A percentile compares a stretch with the other conserved stretches of the same genome.
Evolutionary conservation across 495 filamentous ascomycete genomes (phyloP).

Genomic region (Apodospora peruviana): DNA sequence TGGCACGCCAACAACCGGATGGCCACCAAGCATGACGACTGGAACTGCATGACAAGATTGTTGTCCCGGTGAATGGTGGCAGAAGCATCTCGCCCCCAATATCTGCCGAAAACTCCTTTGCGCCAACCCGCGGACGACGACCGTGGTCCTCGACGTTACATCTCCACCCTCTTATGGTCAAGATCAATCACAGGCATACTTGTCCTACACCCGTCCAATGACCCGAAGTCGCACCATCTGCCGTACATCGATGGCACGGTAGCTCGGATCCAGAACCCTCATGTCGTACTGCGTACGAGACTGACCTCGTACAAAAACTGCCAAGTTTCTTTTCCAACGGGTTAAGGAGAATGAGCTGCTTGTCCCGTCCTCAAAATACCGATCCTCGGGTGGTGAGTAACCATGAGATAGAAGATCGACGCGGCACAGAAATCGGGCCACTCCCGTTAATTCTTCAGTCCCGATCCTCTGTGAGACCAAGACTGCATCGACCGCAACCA

Average conservation of each 20-base stretch:
- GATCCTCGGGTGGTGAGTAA: too few species aligned
- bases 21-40: slow-evolving; percentile 10
- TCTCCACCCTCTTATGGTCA: slow-evolving; percentile 21
- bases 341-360: too few species aligned
- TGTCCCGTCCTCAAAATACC: too few species aligned
- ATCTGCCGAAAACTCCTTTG: slow-evolving; percentile 12
- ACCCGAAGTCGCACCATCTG: slow-evolving; percentile 10
- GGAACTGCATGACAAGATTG: slow-evolving; percentile 23
- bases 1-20: slow-evolving; percentile 26
- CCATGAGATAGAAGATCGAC: too few species aligned
- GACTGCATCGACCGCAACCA: too few species aligned
- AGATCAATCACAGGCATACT: slow-evolving; percentile 19
- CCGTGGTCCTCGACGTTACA: slow-evolving; percentile 18
- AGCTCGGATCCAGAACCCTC: too few species aligned
- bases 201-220: slow-evolving; percentile 18
- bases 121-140: slow-evolving; percentile 13
- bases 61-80: slow-evolving; percentile 23
- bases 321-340: too few species aligned
- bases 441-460: too few species aligned
- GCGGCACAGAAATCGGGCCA: too few species aligned
- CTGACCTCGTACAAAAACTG: too few species aligned
- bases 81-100: slow-evolving; percentile 18
- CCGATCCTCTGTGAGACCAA: too few species aligned
- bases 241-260: slow-evolving; percentile 18
- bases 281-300: too few species aligned